These are phyloP conservation scores for Talaromyces thailandensis DNA, from an alignment of 495 filamentous ascomycete species.

Conservation along the genomic window DNA sequence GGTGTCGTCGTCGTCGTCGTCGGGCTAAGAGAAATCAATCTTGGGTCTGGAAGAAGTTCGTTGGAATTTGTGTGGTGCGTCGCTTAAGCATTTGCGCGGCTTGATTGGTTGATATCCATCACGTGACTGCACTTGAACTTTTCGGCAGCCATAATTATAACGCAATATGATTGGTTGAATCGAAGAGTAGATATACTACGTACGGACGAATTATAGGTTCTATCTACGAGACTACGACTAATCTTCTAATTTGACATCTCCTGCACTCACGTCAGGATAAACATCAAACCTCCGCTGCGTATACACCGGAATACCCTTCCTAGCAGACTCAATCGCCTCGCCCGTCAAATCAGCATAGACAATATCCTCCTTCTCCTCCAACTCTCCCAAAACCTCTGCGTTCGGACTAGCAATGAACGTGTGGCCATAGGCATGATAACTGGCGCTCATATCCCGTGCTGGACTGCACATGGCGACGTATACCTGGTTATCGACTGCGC, in stretches of 20 bases:
- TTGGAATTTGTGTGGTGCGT: slow-evolving; percentile 27
- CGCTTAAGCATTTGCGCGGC: slow-evolving; percentile 24
- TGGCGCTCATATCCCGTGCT: slow-evolving; percentile 65
- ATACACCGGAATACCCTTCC: slow-evolving; percentile 77
- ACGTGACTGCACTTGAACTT: slow-evolving; percentile 7
- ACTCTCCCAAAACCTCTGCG: slow-evolving; percentile 65
- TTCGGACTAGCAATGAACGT: slow-evolving; percentile 85
- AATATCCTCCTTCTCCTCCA: slow-evolving; percentile 66
- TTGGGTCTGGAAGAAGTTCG: slow-evolving; percentile 11
- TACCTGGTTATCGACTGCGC: slow-evolving; percentile 89
- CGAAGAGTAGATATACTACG: too few species aligned
- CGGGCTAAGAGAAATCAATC: slow-evolving; percentile 21
- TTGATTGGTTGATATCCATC: slow-evolving; percentile 18
- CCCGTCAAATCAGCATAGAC: slow-evolving; percentile 66
- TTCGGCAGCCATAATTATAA: neutral
- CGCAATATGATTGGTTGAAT: slow-evolving; percentile 1
- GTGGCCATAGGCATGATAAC: slow-evolving; percentile 89
- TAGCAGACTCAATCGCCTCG: slow-evolving; percentile 62
- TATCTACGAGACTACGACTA: neutral
- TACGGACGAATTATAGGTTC: neutral
- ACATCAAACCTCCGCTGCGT: slow-evolving; percentile 89
- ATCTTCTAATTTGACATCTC: slow-evolving; percentile 14
- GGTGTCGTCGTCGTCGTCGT: slow-evolving; percentile 35
- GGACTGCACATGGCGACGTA: slow-evolving; percentile 93
- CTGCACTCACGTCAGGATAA: slow-evolving; percentile 75